These are phyloP conservation scores for Ascomycota sp. DNA, from an alignment of 2,329 filamentous ascomycete genomes.

Conservation along the genomic window DNA sequence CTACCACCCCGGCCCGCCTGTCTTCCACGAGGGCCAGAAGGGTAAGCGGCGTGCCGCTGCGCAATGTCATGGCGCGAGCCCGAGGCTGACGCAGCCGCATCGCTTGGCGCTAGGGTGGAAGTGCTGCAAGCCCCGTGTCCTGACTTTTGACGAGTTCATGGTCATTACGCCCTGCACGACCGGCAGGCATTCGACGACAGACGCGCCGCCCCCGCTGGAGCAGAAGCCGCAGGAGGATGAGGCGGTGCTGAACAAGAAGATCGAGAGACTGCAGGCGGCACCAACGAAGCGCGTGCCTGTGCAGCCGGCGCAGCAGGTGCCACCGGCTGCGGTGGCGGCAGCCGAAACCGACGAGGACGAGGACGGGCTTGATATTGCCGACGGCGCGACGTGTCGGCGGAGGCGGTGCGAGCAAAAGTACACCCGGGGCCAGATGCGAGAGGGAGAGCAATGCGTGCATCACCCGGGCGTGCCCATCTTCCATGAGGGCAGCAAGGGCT, in stretches of 20 bases:
- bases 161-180: conserved; percentile 78
- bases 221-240: conserved; percentile 29
- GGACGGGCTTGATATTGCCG: conserved; percentile 47
- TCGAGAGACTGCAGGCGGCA: conserved; percentile 27
- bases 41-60: too few species aligned
- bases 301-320: conserved; percentile 23
- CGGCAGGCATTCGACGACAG: conserved; percentile 79
- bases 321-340: conserved; percentile 35
- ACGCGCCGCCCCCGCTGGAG: conserved; percentile 41
- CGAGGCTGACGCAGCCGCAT: too few species aligned
- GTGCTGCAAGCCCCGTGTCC: conserved; percentile 90
- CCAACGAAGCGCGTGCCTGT: conserved; percentile 19
- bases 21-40: conserved; percentile 98
- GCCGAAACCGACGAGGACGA: conserved; percentile 82
- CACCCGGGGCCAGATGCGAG: conserved; percentile 35
- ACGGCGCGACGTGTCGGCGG: conserved; percentile 58
- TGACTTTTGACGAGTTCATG: conserved; percentile 98
- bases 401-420: conserved; percentile 53
- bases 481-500: conserved; percentile 96
- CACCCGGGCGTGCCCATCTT: conserved; percentile 87
- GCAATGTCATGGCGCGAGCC: too few species aligned
- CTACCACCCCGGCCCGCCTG: conserved; percentile 83
- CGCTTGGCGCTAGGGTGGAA: conserved; percentile 55
- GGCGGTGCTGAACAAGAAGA: conserved; percentile 19
- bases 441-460: conserved; percentile 61